These are phyloP conservation scores for Ophiostoma montium DNA, from an alignment of 2,329 filamentous ascomycete genomes.

Conservation along the genomic window DNA sequence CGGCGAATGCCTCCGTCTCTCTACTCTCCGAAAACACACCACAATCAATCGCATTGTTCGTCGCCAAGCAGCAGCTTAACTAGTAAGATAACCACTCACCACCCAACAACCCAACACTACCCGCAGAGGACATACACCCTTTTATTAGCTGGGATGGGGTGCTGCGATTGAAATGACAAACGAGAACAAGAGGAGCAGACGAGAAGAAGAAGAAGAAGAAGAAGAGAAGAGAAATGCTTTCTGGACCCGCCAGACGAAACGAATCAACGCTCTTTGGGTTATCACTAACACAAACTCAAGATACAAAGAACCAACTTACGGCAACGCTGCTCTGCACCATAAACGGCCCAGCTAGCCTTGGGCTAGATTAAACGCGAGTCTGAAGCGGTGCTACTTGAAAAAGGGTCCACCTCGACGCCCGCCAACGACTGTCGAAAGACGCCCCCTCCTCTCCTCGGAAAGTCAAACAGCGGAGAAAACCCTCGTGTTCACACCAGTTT, in stretches of 20 bases:
- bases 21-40: not conserved
- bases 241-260: not conserved
- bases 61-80: not conserved
- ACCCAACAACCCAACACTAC: no score
- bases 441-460: not conserved
- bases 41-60: not conserved
- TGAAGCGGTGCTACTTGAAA: conserved; percentile 1
- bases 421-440: not conserved
- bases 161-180: no score
- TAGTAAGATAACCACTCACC: not conserved
- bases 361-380: not conserved
- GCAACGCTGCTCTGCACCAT: not conserved
- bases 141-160: no score
- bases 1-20: not conserved
- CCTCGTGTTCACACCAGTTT: conserved; percentile 2
- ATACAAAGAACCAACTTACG: not conserved
- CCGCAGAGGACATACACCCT: no score
- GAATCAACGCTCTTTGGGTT: not conserved
- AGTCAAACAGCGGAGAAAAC: conserved; percentile 4
- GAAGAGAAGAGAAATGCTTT: not conserved
- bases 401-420: not conserved
- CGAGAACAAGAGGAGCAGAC: no score
- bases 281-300: not conserved
- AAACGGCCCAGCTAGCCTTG: conserved; percentile 1
- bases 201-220: not conserved